Evolutionary conservation across 331 rosid genomes (phyloP).

Genomic region (Pyrus hybrid): DNA sequence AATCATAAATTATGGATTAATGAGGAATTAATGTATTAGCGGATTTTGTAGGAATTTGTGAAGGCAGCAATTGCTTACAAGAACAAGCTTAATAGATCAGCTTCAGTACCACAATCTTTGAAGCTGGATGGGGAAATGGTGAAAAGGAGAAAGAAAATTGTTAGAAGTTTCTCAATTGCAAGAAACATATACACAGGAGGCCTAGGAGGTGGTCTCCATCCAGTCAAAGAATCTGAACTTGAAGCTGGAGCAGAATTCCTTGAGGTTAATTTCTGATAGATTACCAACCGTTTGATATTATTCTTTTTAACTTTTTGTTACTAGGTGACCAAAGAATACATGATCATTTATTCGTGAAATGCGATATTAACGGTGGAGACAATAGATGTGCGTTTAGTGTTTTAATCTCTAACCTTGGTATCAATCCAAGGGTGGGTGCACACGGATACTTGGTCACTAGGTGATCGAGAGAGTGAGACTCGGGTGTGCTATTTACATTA

Average conservation of each 20-base stretch:
- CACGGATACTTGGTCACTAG: too few species aligned
- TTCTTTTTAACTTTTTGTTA: background rate
- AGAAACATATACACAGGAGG: slow-evolving; percentile 50
- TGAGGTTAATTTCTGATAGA: slow-evolving; percentile 32
- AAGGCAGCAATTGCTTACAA: slow-evolving; percentile 80
- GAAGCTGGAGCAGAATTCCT: slow-evolving; percentile 80
- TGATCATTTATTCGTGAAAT: too few species aligned
- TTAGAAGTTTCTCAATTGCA: slow-evolving; percentile 75
- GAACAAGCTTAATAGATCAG: slow-evolving; percentile 44
- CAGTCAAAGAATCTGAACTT: slow-evolving; percentile 57
- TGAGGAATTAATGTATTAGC: too few species aligned
- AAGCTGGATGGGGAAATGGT: slow-evolving; percentile 64
- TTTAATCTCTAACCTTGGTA: too few species aligned
- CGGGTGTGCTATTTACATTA: too few species aligned
- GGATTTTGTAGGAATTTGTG: slow-evolving; percentile 56
- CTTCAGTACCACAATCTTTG: slow-evolving; percentile 27
- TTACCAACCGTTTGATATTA: background rate
- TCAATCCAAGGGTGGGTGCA: too few species aligned
- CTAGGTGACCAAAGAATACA: too few species aligned
- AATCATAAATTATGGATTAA: too few species aligned
- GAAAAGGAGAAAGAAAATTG: slow-evolving; percentile 42
- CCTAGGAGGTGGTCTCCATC: background rate
- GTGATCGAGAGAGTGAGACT: too few species aligned
- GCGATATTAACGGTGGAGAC: too few species aligned
- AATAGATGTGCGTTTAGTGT: too few species aligned